These are phyloP conservation scores for Aspergillus olivimuriae DNA, from an alignment of 495 filamentous ascomycete species.

Conservation along the genomic window DNA sequence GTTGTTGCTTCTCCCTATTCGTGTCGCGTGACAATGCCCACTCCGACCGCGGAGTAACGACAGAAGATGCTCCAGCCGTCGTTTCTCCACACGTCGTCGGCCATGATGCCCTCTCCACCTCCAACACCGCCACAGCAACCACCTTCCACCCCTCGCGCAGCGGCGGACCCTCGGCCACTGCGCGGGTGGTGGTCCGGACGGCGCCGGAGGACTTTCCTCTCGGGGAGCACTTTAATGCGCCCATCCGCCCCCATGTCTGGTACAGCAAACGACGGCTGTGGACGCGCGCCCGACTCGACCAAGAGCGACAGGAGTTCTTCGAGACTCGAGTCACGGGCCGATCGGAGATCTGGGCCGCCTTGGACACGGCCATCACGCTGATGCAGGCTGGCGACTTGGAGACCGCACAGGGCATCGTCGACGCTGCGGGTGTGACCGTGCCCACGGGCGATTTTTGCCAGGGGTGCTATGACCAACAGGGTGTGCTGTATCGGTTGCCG, in stretches of 20 bases:
- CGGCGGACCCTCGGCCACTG: constrained; percentile 8
- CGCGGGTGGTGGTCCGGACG: constrained; percentile 11
- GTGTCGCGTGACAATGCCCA: constrained; percentile 29
- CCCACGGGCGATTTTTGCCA: constrained; percentile 66
- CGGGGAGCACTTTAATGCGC: constrained; percentile 44
- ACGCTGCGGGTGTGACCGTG: constrained; percentile 72
- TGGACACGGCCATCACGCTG: constrained; percentile 58
- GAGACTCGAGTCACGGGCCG: constrained; percentile 76
- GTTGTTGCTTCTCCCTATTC: constrained; percentile 37
- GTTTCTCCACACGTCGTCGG: too few species aligned
- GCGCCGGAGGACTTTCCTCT: constrained; percentile 19
- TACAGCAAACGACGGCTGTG: constrained; percentile 44
- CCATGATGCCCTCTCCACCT: too few species aligned
- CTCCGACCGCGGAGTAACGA: constrained; percentile 9
- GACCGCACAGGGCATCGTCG: constrained; percentile 71
- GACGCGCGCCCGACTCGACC: constrained; percentile 44
- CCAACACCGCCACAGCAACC: too few species aligned
- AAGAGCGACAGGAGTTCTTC: constrained; percentile 62
- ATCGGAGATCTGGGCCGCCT: constrained; percentile 69
- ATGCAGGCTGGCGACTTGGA: constrained; percentile 53
- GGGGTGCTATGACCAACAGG: constrained; percentile 73
- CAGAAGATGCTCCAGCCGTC: constrained; percentile 11
- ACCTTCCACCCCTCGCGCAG: too few species aligned
- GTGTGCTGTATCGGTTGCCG: constrained; percentile 69
- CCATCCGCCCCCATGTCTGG: constrained; percentile 46